Evolutionary conservation across 2,329 filamentous ascomycete genomes (phyloP).

Genomic region (Camptophora hylomeconis): DNA sequence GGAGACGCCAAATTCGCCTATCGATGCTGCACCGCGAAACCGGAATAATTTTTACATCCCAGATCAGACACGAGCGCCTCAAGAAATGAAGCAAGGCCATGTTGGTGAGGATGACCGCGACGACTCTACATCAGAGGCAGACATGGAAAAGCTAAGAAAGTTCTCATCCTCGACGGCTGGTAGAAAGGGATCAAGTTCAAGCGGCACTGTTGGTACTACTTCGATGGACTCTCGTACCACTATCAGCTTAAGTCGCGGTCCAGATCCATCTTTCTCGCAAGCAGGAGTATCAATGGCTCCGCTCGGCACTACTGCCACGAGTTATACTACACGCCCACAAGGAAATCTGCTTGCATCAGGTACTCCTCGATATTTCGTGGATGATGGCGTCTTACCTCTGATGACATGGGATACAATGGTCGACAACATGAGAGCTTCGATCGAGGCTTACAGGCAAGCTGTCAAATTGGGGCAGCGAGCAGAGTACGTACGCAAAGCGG

Average conservation of each 20-base stretch:
- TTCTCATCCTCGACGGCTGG: slow-evolving; percentile 50
- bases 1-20: slow-evolving; percentile 69
- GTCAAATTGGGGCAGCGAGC: slow-evolving; percentile 71
- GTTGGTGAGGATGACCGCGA: slow-evolving; percentile 87
- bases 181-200: slow-evolving; percentile 54
- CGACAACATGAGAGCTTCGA: slow-evolving; percentile 80
- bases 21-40: slow-evolving; percentile 76
- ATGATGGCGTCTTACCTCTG: slow-evolving; percentile 67
- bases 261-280: slow-evolving; percentile 21
- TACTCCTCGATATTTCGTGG: slow-evolving; percentile 75
- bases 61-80: slow-evolving; percentile 76
- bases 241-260: slow-evolving; percentile 18
- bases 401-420: slow-evolving; percentile 84
- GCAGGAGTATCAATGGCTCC: slow-evolving; percentile 24
- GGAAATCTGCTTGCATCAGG: slow-evolving; percentile 31
- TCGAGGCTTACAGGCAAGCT: slow-evolving; percentile 83
- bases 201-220: slow-evolving; percentile 65
- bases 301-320: slow-evolving; percentile 39
- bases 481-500: slow-evolving; percentile 86
- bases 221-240: slow-evolving; percentile 85
- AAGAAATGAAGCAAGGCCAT: slow-evolving; percentile 71
- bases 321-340: slow-evolving; percentile 39
- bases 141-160: slow-evolving; percentile 59
- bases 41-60: slow-evolving; percentile 79
- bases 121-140: slow-evolving; percentile 75